A percentile compares a stretch with the other conserved stretches of the same genome.
These are phyloP conservation scores for Diaporthe australafricana DNA, from an alignment of 2,329 filamentous ascomycete genomes.

Conservation along the genomic window DNA sequence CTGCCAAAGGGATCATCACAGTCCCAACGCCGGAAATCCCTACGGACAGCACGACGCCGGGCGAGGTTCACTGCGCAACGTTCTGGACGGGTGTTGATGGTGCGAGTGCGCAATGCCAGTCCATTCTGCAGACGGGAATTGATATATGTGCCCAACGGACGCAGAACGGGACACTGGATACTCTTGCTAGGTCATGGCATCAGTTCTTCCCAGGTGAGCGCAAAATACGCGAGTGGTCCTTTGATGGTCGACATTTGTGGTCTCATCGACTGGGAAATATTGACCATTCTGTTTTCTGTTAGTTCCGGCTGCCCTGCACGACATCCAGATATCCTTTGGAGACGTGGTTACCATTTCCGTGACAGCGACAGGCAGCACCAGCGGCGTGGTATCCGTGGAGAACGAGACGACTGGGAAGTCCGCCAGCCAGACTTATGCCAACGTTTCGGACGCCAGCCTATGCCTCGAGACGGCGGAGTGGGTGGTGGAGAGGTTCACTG, in stretches of 20 bases:
- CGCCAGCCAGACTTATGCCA: not conserved
- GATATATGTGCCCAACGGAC: not conserved
- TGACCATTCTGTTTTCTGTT: not conserved
- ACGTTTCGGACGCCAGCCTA: not conserved
- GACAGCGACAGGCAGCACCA: not conserved
- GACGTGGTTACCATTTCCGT: not conserved
- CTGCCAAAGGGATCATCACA: not conserved
- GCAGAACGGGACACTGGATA: conserved; percentile 4
- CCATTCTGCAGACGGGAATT: not conserved
- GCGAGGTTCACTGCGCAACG: not conserved
- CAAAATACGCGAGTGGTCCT: not conserved
- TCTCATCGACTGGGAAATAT: too few species aligned
- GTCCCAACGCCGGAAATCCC: not conserved
- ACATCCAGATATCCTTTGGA: conserved; percentile 7
- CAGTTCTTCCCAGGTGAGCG: conserved; percentile 9
- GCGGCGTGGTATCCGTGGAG: not conserved
- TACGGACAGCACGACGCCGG: not conserved
- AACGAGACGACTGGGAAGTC: conserved; percentile 2
- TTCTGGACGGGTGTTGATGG: conserved; percentile 9
- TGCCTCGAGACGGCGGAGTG: not conserved
- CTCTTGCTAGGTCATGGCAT: not conserved
- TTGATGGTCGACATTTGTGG: not conserved
- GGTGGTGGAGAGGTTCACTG: conserved; percentile 3
- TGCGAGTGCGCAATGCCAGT: not conserved
- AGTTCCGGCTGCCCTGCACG: not conserved